These are phyloP conservation scores for Pseudonitzschia multiseries DNA, from an alignment of 108 stramenopile genomes.

Conservation along the genomic window DNA sequence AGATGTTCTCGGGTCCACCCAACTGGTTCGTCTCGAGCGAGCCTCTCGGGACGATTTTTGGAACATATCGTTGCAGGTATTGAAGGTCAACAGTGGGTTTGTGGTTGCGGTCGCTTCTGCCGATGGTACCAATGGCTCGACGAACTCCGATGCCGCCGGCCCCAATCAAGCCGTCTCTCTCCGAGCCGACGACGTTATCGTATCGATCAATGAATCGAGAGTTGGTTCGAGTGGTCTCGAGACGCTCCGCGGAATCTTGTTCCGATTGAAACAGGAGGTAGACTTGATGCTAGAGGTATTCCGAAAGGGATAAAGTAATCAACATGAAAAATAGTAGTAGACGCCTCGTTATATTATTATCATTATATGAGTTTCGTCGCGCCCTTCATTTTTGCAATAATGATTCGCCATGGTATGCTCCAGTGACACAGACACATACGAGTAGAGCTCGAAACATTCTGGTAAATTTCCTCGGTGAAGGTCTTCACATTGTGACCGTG, in stretches of 20 bases:
- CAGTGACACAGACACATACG: too few relatives aligned
- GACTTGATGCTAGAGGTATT: constrained; percentile 14
- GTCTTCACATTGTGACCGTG: too few relatives aligned
- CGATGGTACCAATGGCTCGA: neutral
- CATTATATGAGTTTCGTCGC: too few relatives aligned
- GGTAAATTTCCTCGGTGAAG: too few relatives aligned
- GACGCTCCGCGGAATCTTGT: constrained; percentile 23
- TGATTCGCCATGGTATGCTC: too few relatives aligned
- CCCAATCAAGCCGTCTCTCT: neutral
- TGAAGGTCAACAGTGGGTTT: neutral
- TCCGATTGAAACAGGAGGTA: constrained; percentile 21
- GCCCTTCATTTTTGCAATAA: too few relatives aligned
- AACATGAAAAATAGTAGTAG: too few relatives aligned
- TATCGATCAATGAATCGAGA: constrained; percentile 25
- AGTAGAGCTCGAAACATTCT: neutral
- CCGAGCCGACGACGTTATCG: constrained; percentile 8
- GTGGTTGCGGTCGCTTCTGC: neutral
- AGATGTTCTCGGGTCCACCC: constrained; percentile 11
- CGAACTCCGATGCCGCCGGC: neutral
- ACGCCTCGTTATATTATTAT: too few relatives aligned
- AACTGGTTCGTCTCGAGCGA: constrained; percentile 17
- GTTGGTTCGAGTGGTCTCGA: constrained; percentile 16
- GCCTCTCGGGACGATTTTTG: constrained; percentile 10
- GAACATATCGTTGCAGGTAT: constrained; percentile 19
- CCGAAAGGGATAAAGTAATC: neutral